Percentiles rank a stretch among this genome's conserved stretches.
Conservation (phyloP, 805 yeast species). For the Dipodascopsis uninucleata region DNA sequence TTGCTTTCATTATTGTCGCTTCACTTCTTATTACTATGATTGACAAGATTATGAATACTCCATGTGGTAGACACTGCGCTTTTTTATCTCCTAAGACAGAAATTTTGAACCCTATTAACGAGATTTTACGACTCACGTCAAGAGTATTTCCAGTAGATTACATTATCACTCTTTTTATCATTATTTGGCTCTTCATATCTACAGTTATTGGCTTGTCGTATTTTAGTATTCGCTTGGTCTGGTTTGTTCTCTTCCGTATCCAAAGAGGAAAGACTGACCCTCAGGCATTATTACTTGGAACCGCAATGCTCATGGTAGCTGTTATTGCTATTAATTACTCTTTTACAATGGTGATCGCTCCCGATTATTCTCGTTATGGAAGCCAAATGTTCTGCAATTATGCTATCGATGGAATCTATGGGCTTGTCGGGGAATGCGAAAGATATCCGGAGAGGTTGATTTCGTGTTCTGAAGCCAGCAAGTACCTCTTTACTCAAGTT, state of each 20-base stretch:
- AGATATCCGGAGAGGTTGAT: constrained; percentile 19
- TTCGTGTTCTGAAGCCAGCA: constrained; percentile 26
- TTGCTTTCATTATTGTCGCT: constrained; percentile 22
- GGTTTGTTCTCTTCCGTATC: constrained; percentile 27
- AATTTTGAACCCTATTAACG: constrained; percentile 25
- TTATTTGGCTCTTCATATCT: constrained; percentile 26
- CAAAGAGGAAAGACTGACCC: constrained; percentile 28
- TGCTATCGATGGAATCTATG: constrained; percentile 22
- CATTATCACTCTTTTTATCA: constrained; percentile 20
- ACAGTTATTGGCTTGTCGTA: constrained; percentile 27
- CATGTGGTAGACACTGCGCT: constrained; percentile 28
- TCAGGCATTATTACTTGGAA: constrained; percentile 25
- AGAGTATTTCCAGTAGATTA: constrained; percentile 28
- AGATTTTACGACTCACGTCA: constrained; percentile 20
- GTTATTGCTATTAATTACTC: constrained; percentile 27
- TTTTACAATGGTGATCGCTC: constrained; percentile 27
- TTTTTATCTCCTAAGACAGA: constrained; percentile 15
- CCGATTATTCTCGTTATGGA: constrained; percentile 28
- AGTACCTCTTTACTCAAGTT: constrained; percentile 11
- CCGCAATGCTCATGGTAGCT: constrained; percentile 26
- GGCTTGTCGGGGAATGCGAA: constrained; percentile 25
- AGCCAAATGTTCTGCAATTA: constrained; percentile 25
- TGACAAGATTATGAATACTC: constrained; percentile 23
- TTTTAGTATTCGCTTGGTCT: constrained; percentile 27
- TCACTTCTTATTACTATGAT: constrained; percentile 25